Evolutionary conservation across 2,329 filamentous ascomycete genomes (phyloP).

Genomic region (Neurospora sp.): DNA sequence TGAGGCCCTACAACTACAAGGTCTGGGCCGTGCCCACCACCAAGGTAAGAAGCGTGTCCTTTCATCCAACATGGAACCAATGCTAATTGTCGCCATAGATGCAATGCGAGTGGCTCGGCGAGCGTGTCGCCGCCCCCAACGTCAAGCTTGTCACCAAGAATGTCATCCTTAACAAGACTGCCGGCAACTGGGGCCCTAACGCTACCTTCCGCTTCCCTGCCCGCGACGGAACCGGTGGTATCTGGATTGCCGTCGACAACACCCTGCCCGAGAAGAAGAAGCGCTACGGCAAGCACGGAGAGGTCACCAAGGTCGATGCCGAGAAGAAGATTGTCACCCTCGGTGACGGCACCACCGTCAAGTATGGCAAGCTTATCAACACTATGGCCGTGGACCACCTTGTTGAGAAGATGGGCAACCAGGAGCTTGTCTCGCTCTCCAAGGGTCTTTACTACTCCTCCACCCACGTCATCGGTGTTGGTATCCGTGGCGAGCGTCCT

Average conservation of each 20-base stretch:
- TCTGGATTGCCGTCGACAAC: conserved; percentile 95
- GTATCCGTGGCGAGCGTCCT: conserved; percentile 81
- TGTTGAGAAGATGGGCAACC: conserved; percentile 76
- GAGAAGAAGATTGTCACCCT: conserved; percentile 74
- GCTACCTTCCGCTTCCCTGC: conserved; percentile 98
- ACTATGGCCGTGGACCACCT: conserved; percentile 94
- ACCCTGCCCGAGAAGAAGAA: conserved; percentile 89
- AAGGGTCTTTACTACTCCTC: conserved; percentile 95
- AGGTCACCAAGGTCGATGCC: conserved; percentile 79
- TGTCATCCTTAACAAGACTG: conserved; percentile 90
- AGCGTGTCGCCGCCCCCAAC: conserved; percentile 94
- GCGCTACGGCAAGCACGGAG: conserved; percentile 74
- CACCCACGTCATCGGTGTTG: conserved; percentile 94
- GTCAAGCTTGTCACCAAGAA: conserved; percentile 91
- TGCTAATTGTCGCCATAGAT: conserved; percentile 48
- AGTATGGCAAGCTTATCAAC: conserved; percentile 85
- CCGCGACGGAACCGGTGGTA: conserved; percentile 89
- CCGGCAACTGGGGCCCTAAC: conserved; percentile 96
- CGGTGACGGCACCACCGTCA: conserved; percentile 75
- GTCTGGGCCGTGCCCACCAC: conserved; percentile 98
- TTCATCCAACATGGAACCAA: not conserved
- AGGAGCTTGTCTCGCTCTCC: conserved; percentile 71
- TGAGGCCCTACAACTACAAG: conserved; percentile 99
- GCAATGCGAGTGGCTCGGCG: conserved; percentile 97
- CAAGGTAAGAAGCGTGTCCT: conserved; percentile 51